A percentile compares a stretch with the other conserved stretches of the same genome.
Conservation (phyloP, 225 moss, liverwort and hornwort genomes). For the Polytrichum commune region DNA sequence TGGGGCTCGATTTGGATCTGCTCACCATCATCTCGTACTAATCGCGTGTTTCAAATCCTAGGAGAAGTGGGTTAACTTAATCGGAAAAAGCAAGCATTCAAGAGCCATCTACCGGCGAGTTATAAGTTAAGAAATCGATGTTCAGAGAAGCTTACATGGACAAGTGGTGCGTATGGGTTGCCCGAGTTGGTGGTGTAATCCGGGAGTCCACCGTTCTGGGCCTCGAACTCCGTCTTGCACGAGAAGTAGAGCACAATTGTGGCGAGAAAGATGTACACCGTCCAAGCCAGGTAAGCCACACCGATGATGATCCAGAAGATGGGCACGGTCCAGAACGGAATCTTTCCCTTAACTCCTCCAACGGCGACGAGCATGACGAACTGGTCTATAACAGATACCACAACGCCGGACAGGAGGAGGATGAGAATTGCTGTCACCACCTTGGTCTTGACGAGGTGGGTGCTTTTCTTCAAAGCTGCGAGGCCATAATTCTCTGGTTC, state of each 20-base stretch:
- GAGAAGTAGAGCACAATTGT: constrained; percentile 39
- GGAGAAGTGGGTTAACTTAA: no score
- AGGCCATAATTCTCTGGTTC: constrained; percentile 25
- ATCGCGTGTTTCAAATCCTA: no score
- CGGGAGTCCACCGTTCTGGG: constrained; percentile 17
- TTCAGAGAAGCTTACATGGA: constrained; percentile 18
- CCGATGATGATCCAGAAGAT: constrained; percentile 17
- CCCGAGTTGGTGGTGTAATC: constrained; percentile 18
- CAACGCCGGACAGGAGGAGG: constrained; percentile 3
- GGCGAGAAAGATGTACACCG: constrained; percentile 14
- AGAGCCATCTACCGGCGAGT: no score
- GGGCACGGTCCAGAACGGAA: constrained; percentile 37
- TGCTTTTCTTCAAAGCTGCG: constrained; percentile 26
- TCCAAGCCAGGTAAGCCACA: background rate
- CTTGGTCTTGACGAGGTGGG: constrained; percentile 23
- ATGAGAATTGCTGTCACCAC: constrained; percentile 1
- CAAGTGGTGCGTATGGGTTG: constrained; percentile 27
- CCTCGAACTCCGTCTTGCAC: constrained; percentile 11
- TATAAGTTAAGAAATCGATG: no score
- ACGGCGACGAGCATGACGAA: background rate
- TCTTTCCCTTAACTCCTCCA: background rate
- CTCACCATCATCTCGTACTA: no score
- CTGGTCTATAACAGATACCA: background rate
- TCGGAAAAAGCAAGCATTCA: no score
- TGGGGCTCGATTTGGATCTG: no score